Base-by-base conservation (phyloP, 345 rosid genomes). In the Euphorbia tirucalli region DNA sequence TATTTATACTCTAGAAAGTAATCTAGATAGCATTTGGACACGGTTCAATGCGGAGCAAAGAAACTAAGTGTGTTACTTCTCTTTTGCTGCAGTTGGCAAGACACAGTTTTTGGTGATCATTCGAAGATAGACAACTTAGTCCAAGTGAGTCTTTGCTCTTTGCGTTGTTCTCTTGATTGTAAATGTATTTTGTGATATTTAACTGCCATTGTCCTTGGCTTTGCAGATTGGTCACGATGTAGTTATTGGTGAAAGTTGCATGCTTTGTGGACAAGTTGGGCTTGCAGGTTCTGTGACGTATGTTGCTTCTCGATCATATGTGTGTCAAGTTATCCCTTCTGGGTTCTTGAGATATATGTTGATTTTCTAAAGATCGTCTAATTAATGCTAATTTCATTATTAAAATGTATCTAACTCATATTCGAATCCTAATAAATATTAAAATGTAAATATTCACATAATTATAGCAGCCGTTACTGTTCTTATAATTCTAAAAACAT, bases 251-350 rank as follows among this genome's bases (percentile, higher is more conserved):
- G 84, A 81, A 46, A 80, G 81, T 73, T 91, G 97, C 85, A 77
- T 91, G 85, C 89, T 93, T 7, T 91, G 96, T 80, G 93, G 97
- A 52, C 94, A 93, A 85, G 94, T 81, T 57, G 96, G 96, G 68
- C 81, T 93, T 74, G 97, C 93, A 68, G 97, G 97, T 67, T 90
- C 97, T 25, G 96, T 70, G 62, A 89, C 79, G 98, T 93, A 87
- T 64, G 89, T n/a, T 16, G 28, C 55, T n/a, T 61, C 59, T 46
- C 41, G 55, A 62, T 63, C 39, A 18, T 52, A 7, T n/a, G n/a
- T n/a, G n/a, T n/a, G n/a, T n/a, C n/a, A n/a, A n/a, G n/a, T n/a
- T n/a, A n/a, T n/a, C n/a, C n/a, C n/a, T n/a, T n/a, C n/a, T n/a
- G n/a, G n/a, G n/a, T n/a, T n/a, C n/a, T n/a, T n/a, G n/a, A n/a